phyloP scores from a whole-genome alignment of 371 early-diverging fungal genomes.

The Thermomucor indicae-seudaticae region DNA sequence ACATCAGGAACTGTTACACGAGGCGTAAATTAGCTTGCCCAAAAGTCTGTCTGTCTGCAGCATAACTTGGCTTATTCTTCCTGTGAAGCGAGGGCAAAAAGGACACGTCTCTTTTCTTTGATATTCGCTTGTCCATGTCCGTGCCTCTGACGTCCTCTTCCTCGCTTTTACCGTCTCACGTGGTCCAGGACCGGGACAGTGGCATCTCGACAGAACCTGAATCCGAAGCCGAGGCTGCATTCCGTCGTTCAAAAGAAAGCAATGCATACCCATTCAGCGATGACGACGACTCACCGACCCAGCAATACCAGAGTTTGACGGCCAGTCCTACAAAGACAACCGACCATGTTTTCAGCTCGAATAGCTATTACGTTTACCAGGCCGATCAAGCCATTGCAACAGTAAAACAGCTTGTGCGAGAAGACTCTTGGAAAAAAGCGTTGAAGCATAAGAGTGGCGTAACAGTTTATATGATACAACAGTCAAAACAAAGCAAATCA shows the following conservation, averaged over 20 bases:
- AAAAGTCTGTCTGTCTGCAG: too few species aligned
- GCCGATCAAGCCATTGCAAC: conserved; percentile 34
- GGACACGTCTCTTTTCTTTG: too few species aligned
- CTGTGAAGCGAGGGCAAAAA: too few species aligned
- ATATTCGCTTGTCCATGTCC: too few species aligned
- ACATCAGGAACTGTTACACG: too few species aligned
- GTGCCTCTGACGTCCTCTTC: conserved; percentile 12
- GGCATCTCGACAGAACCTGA: conserved; percentile 36
- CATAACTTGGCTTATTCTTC: too few species aligned
- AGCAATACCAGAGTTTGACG: too few species aligned
- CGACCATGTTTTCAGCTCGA: conserved; percentile 12
- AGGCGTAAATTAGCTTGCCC: too few species aligned
- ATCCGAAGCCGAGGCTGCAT: conserved; percentile 18
- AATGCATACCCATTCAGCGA: conserved; percentile 36
- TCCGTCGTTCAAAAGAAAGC: background rate
- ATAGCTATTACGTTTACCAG: conserved; percentile 32
- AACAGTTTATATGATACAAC: conserved; percentile 49
- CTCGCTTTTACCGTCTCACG: conserved; percentile 7
- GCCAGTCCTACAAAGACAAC: conserved; percentile 1
- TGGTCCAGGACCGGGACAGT: conserved; percentile 26
- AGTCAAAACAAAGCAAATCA: conserved; percentile 23
- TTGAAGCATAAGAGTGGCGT: conserved; percentile 64
- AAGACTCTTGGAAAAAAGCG: conserved; percentile 61
- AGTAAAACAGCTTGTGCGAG: conserved; percentile 22
- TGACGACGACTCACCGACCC: conserved; percentile 29